These are phyloP conservation scores for Aspergillus piperis DNA, from an alignment of 2,329 filamentous ascomycete species.

Conservation along the genomic window DNA sequence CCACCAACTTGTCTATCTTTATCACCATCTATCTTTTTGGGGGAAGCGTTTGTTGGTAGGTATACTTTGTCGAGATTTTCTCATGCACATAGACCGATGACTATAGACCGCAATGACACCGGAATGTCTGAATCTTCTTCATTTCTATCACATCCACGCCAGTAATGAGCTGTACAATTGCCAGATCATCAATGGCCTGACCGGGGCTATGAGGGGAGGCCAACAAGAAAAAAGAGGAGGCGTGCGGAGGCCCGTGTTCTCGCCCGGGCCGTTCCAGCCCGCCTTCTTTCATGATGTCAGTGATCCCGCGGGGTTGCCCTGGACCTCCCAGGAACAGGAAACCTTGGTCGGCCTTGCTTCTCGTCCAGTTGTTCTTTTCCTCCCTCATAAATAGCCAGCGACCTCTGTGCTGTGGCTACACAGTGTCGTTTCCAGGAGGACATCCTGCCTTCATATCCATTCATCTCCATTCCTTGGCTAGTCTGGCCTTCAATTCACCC, in stretches of 20 bases:
- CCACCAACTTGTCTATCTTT: neutral
- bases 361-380: neutral
- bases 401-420: neutral
- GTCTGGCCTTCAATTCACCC: neutral
- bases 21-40: conserved; percentile 6
- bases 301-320: conserved; percentile 20
- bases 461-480: neutral
- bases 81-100: conserved; percentile 17
- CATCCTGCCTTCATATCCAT: no score
- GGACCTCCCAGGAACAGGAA: conserved; percentile 20
- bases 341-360: conserved; percentile 6
- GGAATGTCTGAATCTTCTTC: conserved; percentile 1
- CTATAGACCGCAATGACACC: conserved; percentile 16
- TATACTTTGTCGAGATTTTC: conserved; percentile 9
- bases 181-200: neutral
- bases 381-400: conserved; percentile 2
- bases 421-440: neutral
- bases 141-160: neutral
- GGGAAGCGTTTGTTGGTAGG: conserved; percentile 6
- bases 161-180: neutral
- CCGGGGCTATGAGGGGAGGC: neutral
- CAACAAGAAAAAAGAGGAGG: neutral
- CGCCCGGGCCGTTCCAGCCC: conserved; percentile 8
- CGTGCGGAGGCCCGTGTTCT: conserved; percentile 10
- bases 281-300: conserved; percentile 24